Evolutionary conservation across 192 early-diverging fungal species (phyloP).

Genomic region (Dispira parvispora): DNA sequence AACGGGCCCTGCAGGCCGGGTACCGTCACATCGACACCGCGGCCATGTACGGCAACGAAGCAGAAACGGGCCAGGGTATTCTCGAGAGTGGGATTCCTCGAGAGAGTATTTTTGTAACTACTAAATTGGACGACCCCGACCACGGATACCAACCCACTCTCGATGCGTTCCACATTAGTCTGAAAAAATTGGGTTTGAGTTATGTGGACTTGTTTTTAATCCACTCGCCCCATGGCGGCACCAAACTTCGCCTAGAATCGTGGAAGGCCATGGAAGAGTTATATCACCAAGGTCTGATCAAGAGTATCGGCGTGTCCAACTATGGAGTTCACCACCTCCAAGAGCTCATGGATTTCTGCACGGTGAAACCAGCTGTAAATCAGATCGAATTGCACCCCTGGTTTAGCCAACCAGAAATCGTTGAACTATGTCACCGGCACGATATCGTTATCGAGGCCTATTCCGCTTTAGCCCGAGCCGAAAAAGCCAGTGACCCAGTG

Average conservation of each 20-base stretch:
- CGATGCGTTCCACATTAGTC: constrained; percentile 30
- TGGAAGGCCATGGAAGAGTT: constrained; percentile 35
- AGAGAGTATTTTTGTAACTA: constrained; percentile 9
- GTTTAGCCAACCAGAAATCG: constrained; percentile 25
- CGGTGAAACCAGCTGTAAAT: constrained; percentile 28
- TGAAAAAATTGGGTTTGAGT: constrained; percentile 29
- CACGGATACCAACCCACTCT: constrained; percentile 31
- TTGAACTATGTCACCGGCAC: constrained; percentile 24
- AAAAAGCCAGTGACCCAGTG: constrained; percentile 28
- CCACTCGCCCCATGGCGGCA: constrained; percentile 34
- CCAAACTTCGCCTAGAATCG: constrained; percentile 24
- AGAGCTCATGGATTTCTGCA: constrained; percentile 24
- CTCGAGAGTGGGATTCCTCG: constrained; percentile 9
- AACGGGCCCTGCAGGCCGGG: constrained; percentile 18
- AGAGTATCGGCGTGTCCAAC: constrained; percentile 38
- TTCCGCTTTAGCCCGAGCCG: constrained; percentile 31
- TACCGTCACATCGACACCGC: constrained; percentile 32
- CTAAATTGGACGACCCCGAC: constrained; percentile 16
- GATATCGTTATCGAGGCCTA: constrained; percentile 37
- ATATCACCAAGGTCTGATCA: constrained; percentile 28
- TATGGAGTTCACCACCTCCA: constrained; percentile 33
- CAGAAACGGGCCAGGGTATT: constrained; percentile 13
- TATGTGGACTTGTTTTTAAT: constrained; percentile 48
- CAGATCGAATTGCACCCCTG: constrained; percentile 43
- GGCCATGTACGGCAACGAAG: constrained; percentile 16